Evolutionary conservation across 2,329 filamentous ascomycete genomes (phyloP).

Genomic region (Keithomyces neogunnii): DNA sequence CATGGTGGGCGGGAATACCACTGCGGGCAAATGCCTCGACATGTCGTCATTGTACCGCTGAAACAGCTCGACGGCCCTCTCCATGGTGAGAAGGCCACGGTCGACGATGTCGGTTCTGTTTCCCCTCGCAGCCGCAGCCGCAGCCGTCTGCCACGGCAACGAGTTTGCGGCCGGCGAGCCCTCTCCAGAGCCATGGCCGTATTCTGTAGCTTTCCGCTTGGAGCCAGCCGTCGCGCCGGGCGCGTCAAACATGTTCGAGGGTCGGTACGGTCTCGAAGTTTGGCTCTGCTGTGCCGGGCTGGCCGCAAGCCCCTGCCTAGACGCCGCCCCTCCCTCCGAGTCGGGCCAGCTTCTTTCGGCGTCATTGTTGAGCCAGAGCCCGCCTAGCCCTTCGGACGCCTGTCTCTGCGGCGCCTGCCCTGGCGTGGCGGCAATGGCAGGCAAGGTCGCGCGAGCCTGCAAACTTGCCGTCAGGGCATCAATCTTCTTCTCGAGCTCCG

Average conservation of each 20-base stretch:
- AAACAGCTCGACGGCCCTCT: constrained; percentile 47
- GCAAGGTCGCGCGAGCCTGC: constrained; percentile 40
- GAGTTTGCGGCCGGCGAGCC: neutral
- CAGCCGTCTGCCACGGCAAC: constrained; percentile 1
- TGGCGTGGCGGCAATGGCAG: neutral
- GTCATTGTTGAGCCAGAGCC: neutral
- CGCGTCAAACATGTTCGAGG: constrained; percentile 1
- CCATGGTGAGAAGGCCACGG: constrained; percentile 48
- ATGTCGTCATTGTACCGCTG: constrained; percentile 51
- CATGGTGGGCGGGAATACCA: constrained; percentile 48
- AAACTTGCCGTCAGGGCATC: constrained; percentile 77
- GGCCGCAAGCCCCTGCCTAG: neutral
- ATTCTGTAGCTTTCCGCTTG: constrained; percentile 23
- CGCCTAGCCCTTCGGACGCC: neutral
- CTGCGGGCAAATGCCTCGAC: constrained; percentile 51
- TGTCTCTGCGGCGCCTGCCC: neutral
- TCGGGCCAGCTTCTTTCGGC: neutral
- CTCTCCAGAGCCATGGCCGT: constrained; percentile 8
- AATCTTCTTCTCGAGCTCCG: constrained; percentile 88
- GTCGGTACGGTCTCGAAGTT: neutral
- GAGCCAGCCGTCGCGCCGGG: constrained; percentile 12
- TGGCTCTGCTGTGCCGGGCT: neutral
- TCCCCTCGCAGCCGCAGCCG: neutral
- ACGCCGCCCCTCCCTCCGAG: neutral
- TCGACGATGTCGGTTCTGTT: constrained; percentile 42